Conservation (phyloP, 371 early-diverging fungal genomes). For the Cladochytrium tenue region DNA sequence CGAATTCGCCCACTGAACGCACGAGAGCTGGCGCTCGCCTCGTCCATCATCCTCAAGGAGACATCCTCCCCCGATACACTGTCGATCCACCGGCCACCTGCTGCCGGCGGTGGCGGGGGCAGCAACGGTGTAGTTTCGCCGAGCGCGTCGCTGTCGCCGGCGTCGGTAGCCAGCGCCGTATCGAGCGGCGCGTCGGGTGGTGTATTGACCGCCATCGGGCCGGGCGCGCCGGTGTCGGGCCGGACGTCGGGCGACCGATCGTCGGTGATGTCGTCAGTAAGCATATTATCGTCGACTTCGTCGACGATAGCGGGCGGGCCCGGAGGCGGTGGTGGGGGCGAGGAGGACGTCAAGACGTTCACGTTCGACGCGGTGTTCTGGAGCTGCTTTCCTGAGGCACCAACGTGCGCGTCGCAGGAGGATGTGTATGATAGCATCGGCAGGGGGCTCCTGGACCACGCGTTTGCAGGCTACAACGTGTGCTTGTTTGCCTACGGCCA, state of each 20-base stretch:
- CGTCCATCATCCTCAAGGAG: neutral
- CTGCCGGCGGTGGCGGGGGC: too few relatives aligned
- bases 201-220: neutral
- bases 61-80: neutral
- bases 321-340: neutral
- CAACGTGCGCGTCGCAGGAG: constrained; percentile 71
- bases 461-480: constrained; percentile 96
- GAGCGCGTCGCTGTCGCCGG: neutral
- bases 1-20: constrained; percentile 37
- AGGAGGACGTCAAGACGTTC: constrained; percentile 54
- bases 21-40: constrained; percentile 16
- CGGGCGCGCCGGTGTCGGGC: neutral
- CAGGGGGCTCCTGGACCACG: constrained; percentile 76
- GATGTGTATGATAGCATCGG: constrained; percentile 77
- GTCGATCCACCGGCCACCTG: neutral
- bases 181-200: neutral
- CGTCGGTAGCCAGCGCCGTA: neutral
- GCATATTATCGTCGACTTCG: neutral
- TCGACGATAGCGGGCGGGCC: neutral
- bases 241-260: neutral
- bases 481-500: constrained; percentile 99
- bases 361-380: constrained; percentile 86
- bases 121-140: too few relatives aligned
- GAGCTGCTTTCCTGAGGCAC: constrained; percentile 43
- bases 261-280: neutral